Evolutionary conservation across 169 alveolate species (phyloP).

Genomic region (Plasmodium knowlesi): DNA sequence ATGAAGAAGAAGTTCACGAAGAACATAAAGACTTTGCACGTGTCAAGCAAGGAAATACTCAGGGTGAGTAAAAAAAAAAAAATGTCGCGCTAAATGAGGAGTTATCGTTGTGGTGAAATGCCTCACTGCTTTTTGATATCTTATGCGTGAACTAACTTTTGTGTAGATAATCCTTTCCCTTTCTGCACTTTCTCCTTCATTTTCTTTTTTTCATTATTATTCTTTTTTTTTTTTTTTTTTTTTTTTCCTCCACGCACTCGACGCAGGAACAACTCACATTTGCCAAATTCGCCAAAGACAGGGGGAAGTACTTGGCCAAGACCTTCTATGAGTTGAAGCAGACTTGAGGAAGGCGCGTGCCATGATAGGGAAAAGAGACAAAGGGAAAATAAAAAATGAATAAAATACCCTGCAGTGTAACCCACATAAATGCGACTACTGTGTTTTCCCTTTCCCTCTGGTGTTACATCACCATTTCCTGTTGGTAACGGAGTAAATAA

Average conservation of each 20-base stretch:
- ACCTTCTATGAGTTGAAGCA: conserved; percentile 61
- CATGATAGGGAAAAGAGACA: background rate
- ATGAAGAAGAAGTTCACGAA: conserved; percentile 64
- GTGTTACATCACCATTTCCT: background rate
- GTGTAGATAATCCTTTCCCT: background rate
- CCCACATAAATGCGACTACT: background rate
- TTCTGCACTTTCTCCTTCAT: background rate
- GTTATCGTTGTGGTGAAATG: background rate
- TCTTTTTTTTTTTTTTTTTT: background rate
- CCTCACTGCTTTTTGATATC: background rate
- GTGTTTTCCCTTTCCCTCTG: background rate
- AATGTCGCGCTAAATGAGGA: too few relatives aligned
- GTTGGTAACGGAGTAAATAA: background rate
- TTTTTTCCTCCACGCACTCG: background rate
- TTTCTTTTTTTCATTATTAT: background rate
- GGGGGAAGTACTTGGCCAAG: conserved; percentile 66
- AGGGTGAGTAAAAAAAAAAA: conserved; percentile 9
- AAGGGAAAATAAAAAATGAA: background rate
- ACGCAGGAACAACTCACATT: conserved; percentile 59
- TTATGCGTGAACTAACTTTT: background rate
- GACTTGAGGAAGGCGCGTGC: background rate
- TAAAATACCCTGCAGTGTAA: background rate
- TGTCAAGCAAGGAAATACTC: conserved; percentile 61
- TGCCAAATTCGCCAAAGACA: conserved; percentile 69
- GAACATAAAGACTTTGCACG: conserved; percentile 47